Evolutionary conservation across 257 asterid genomes (phyloP).

Genomic region (Nicotiana sylvestris): DNA sequence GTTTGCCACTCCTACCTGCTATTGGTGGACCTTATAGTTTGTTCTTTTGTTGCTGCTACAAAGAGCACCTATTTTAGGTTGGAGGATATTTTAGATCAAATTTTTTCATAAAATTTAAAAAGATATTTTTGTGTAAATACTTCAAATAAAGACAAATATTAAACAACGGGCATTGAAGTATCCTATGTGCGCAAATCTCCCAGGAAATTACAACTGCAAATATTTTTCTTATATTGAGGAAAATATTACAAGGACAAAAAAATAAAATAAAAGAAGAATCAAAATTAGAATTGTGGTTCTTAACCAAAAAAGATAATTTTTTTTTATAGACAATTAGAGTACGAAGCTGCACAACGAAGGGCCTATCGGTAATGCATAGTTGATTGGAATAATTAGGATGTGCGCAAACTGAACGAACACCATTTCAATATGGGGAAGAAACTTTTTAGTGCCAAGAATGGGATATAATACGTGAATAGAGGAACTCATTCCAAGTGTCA

Average conservation of each 20-base stretch:
- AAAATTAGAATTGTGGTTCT: not conserved
- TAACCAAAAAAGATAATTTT: not conserved
- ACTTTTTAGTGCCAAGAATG: slow-evolving; percentile 18
- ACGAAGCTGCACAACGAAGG: not conserved
- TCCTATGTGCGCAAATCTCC: too few species aligned
- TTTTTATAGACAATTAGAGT: not conserved
- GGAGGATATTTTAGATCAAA: too few species aligned
- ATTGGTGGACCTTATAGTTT: too few species aligned
- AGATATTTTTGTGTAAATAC: too few species aligned
- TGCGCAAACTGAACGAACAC: not conserved
- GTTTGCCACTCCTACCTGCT: too few species aligned
- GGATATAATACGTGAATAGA: slow-evolving; percentile 31
- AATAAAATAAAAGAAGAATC: not conserved
- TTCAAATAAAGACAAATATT: too few species aligned
- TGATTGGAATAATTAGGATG: too few species aligned
- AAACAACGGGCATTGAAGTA: too few species aligned
- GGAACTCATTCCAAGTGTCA: slow-evolving; percentile 71
- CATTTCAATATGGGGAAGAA: not conserved
- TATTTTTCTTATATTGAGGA: not conserved
- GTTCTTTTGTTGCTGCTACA: too few species aligned
- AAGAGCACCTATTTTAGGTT: too few species aligned
- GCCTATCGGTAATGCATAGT: not conserved
- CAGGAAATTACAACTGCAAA: not conserved
- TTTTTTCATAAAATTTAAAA: too few species aligned
- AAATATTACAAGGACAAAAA: not conserved